Evolutionary conservation across 2,329 filamentous ascomycete species (phyloP).

Genomic region (Fusarium austroafricanum): DNA sequence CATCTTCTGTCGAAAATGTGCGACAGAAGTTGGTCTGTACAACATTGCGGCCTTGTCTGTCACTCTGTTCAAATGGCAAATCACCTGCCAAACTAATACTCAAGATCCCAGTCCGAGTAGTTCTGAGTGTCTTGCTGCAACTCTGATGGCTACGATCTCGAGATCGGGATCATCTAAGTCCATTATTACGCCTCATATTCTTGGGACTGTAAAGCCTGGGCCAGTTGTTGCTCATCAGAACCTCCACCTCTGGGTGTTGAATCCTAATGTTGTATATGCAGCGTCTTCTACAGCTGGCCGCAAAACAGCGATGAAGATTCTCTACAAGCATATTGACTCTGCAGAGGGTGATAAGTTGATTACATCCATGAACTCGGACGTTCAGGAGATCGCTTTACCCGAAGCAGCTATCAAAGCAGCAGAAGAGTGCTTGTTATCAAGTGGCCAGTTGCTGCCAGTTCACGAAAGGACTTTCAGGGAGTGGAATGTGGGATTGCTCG

Average conservation of each 20-base stretch:
- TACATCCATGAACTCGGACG: slow-evolving; percentile 64
- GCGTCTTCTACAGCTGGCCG: slow-evolving; percentile 52
- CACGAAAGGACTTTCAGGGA: slow-evolving; percentile 68
- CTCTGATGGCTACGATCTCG: slow-evolving; percentile 64
- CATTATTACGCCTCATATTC: slow-evolving; percentile 57
- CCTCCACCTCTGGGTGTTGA: slow-evolving; percentile 67
- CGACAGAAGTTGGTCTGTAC: slow-evolving; percentile 60
- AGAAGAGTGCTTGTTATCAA: slow-evolving; percentile 57
- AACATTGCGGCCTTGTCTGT: slow-evolving; percentile 59
- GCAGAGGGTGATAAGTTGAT: slow-evolving; percentile 61
- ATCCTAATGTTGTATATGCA: slow-evolving; percentile 65
- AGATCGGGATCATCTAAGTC: slow-evolving; percentile 70
- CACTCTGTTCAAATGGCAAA: slow-evolving; percentile 69
- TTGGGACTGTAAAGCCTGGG: slow-evolving; percentile 15
- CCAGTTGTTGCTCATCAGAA: slow-evolving; percentile 35
- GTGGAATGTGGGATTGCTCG: slow-evolving; percentile 76
- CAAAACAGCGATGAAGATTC: slow-evolving; percentile 62
- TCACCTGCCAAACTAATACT: slow-evolving; percentile 54
- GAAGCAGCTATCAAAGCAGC: slow-evolving; percentile 60
- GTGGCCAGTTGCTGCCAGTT: slow-evolving; percentile 64
- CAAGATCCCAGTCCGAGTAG: slow-evolving; percentile 52
- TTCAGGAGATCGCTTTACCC: slow-evolving; percentile 70
- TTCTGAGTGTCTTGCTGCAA: slow-evolving; percentile 64
- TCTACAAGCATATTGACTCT: slow-evolving; percentile 59
- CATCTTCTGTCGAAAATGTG: slow-evolving; percentile 61